Evolutionary conservation across 2,329 filamentous ascomycete species (phyloP).

Genomic region (Plectosphaerella plurivora): DNA sequence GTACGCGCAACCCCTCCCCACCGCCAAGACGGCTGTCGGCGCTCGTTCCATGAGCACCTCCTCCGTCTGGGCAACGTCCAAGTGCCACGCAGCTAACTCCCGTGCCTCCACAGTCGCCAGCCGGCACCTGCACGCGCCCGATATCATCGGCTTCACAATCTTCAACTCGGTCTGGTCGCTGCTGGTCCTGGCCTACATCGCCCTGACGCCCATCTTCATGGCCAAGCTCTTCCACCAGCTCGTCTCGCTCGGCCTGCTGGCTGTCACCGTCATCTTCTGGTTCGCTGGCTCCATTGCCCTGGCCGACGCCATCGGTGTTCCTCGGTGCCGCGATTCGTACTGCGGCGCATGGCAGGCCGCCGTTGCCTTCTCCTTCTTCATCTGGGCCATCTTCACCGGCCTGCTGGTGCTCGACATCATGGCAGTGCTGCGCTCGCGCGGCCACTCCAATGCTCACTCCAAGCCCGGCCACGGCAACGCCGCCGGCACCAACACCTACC

Average conservation of each 20-base stretch:
- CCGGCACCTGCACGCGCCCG: constrained; percentile 36
- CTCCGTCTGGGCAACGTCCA: too few relatives aligned
- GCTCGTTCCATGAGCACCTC: too few relatives aligned
- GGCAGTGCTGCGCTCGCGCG: constrained; percentile 35
- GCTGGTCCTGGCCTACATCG: constrained; percentile 66
- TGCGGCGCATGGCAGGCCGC: constrained; percentile 62
- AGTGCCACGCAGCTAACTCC: neutral
- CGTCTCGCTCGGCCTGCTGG: constrained; percentile 63
- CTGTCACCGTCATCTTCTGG: constrained; percentile 80
- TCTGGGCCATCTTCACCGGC: constrained; percentile 49
- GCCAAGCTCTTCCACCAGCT: constrained; percentile 58
- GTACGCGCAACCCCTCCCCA: constrained; percentile 39
- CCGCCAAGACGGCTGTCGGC: too few relatives aligned
- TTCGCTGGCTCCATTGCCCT: constrained; percentile 80
- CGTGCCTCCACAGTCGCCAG: constrained; percentile 44
- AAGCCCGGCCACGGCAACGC: constrained; percentile 7
- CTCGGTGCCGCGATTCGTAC: constrained; percentile 44
- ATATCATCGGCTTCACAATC: constrained; percentile 69
- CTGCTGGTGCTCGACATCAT: constrained; percentile 43
- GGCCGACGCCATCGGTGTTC: constrained; percentile 58
- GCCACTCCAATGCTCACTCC: constrained; percentile 17
- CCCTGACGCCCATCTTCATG: constrained; percentile 61
- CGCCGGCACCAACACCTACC: constrained; percentile 5
- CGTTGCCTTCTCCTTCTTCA: constrained; percentile 62
- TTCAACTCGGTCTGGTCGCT: constrained; percentile 76